These are phyloP conservation scores for Phytopythium delawarense DNA, from an alignment of 352 stramenopile genomes.

Conservation along the genomic window DNA sequence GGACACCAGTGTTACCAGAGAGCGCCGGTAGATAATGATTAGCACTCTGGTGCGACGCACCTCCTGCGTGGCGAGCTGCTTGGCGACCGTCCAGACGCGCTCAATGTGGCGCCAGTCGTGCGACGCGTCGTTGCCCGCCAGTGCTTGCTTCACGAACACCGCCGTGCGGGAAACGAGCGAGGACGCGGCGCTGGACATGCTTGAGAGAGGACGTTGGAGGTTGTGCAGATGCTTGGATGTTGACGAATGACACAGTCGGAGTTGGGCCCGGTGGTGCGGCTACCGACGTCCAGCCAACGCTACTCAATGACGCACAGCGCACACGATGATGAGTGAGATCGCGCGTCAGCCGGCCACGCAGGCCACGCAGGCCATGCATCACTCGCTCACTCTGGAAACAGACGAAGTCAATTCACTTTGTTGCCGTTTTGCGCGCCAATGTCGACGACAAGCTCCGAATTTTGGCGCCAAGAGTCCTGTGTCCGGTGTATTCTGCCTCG, in stretches of 20 bases:
- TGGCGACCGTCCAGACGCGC: constrained; percentile 77
- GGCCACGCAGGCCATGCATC: background rate
- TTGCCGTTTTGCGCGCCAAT: constrained; percentile 1
- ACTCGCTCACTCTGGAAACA: background rate
- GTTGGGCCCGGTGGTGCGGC: background rate
- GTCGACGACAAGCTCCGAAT: background rate
- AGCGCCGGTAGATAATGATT: too few relatives aligned
- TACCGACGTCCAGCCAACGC: background rate
- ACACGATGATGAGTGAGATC: background rate
- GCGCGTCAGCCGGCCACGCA: background rate
- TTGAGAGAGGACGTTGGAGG: background rate
- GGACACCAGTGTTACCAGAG: too few relatives aligned
- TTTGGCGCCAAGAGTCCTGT: background rate
- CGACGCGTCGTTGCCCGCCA: constrained; percentile 76
- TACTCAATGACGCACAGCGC: background rate
- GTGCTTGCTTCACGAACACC: constrained; percentile 67
- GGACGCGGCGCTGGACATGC: constrained; percentile 3
- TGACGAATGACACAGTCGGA: background rate
- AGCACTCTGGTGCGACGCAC: constrained; percentile 12
- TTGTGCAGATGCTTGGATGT: background rate
- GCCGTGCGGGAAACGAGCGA: constrained; percentile 64
- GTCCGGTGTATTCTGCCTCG: background rate
- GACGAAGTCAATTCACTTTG: background rate
- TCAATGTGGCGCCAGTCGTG: constrained; percentile 89
- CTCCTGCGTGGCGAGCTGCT: constrained; percentile 73